phyloP scores from a whole-genome alignment of 2,329 filamentous ascomycete genomes.

The Trichoderma atroviride region DNA sequence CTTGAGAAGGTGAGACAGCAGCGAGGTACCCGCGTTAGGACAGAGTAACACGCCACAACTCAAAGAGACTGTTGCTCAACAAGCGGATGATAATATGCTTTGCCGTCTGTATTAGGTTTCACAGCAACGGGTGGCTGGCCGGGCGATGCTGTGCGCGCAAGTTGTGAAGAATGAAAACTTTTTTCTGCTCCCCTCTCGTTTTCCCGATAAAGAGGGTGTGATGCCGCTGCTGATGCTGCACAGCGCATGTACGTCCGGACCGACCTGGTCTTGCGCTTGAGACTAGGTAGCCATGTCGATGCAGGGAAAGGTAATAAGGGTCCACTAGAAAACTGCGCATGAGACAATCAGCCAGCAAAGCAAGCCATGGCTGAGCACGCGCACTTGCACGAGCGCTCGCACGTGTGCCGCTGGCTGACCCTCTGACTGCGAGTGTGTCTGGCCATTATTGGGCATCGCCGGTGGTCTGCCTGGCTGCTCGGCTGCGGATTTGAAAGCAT shows the following conservation, averaged over 20 bases:
- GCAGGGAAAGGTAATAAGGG: background rate
- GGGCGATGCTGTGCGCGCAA: slow-evolving; percentile 18
- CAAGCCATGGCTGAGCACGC: slow-evolving; percentile 17
- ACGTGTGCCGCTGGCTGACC: slow-evolving; percentile 19
- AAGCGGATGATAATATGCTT: background rate
- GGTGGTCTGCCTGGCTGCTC: background rate
- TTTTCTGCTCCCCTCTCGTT: background rate
- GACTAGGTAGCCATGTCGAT: background rate
- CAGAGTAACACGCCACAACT: slow-evolving; percentile 1
- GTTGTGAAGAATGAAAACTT: background rate
- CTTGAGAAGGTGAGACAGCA: slow-evolving; percentile 20
- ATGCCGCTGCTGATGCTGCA: slow-evolving; percentile 7
- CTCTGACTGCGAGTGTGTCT: slow-evolving; percentile 13
- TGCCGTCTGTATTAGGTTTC: background rate
- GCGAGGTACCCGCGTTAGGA: slow-evolving; percentile 4
- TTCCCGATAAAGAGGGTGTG: slow-evolving; percentile 20
- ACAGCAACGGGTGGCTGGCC: slow-evolving; percentile 3
- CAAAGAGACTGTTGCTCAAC: background rate
- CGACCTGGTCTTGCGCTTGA: slow-evolving; percentile 2
- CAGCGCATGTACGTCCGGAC: slow-evolving; percentile 1
- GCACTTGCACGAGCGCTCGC: slow-evolving; percentile 8
- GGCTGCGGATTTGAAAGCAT: background rate
- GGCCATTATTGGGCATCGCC: slow-evolving; percentile 9
- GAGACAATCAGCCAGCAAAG: slow-evolving; percentile 13
- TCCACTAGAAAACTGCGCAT: slow-evolving; percentile 5